phyloP scores from a whole-genome alignment of 1,139 yeast genomes.

The Suhomyces bribrorum region DNA sequence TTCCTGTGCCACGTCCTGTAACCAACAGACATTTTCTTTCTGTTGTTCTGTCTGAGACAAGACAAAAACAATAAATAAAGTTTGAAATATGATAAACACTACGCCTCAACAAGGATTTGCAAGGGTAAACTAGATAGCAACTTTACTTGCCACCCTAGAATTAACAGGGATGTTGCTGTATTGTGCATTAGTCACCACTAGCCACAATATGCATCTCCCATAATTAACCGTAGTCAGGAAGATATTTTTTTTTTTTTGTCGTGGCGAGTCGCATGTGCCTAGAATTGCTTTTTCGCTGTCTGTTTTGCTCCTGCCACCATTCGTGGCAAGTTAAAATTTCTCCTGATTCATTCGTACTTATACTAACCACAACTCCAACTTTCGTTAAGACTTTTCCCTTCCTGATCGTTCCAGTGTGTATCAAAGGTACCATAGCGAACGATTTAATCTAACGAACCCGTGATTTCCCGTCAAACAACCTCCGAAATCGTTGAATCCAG shows the following conservation, averaged over 20 bases:
- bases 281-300: constrained; percentile 7
- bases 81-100: not conserved
- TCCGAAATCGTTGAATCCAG: too few relatives aligned
- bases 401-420: too few relatives aligned
- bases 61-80: not conserved
- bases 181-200: too few relatives aligned
- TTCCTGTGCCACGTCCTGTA: not conserved
- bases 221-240: too few relatives aligned
- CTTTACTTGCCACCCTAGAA: not conserved
- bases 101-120: not conserved
- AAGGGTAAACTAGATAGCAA: not conserved
- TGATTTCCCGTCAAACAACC: too few relatives aligned
- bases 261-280: constrained; percentile 9
- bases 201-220: not conserved
- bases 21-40: not conserved
- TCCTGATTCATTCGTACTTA: constrained; percentile 1
- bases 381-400: too few relatives aligned
- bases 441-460: too few relatives aligned
- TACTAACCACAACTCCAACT: too few relatives aligned
- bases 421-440: too few relatives aligned
- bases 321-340: constrained; percentile 12
- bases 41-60: not conserved
- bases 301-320: constrained; percentile 10
- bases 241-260: constrained; percentile 1
- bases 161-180: too few relatives aligned